These are phyloP conservation scores for Limonomyces culmigenus DNA, from an alignment of 1,284 basidiomycete genomes.

Conservation along the genomic window DNA sequence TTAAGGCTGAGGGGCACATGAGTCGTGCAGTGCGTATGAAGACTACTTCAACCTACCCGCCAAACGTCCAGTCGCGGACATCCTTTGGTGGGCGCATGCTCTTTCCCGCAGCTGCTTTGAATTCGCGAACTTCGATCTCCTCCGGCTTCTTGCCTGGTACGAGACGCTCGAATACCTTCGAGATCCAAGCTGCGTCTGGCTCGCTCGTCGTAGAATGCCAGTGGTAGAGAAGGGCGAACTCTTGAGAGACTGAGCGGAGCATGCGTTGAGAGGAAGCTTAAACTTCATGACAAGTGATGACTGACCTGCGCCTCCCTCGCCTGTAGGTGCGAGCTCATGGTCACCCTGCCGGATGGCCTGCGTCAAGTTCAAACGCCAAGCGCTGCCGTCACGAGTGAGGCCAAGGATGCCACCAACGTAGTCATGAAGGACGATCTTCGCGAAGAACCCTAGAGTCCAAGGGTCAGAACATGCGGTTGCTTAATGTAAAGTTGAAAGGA, in stretches of 20 bases:
- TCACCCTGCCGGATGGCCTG: neutral
- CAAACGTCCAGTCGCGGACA: constrained; percentile 52
- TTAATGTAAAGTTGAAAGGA: too few relatives aligned
- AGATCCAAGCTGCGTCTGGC: constrained; percentile 56
- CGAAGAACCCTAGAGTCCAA: too few relatives aligned
- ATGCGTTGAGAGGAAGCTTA: too few relatives aligned
- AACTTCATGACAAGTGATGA: too few relatives aligned
- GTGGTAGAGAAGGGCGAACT: too few relatives aligned
- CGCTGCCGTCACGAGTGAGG: constrained; percentile 47
- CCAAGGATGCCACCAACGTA: constrained; percentile 66
- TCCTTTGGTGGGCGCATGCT: constrained; percentile 17
- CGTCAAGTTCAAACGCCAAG: constrained; percentile 43
- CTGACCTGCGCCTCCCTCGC: constrained; percentile 13
- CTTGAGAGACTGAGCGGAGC: too few relatives aligned
- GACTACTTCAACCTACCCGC: too few relatives aligned
- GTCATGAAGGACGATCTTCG: constrained; percentile 52
- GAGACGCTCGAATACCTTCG: constrained; percentile 24
- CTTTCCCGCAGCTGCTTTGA: constrained; percentile 28
- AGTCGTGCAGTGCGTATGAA: too few relatives aligned
- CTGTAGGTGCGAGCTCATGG: constrained; percentile 9
- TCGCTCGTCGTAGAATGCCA: constrained; percentile 66
- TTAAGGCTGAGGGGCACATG: too few relatives aligned
- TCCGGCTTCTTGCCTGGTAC: constrained; percentile 32
- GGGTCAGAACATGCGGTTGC: too few relatives aligned
- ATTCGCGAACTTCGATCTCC: constrained; percentile 39